Evolutionary conservation across 148 eudicot genomes (phyloP).

Genomic region (Cornus kousa): DNA sequence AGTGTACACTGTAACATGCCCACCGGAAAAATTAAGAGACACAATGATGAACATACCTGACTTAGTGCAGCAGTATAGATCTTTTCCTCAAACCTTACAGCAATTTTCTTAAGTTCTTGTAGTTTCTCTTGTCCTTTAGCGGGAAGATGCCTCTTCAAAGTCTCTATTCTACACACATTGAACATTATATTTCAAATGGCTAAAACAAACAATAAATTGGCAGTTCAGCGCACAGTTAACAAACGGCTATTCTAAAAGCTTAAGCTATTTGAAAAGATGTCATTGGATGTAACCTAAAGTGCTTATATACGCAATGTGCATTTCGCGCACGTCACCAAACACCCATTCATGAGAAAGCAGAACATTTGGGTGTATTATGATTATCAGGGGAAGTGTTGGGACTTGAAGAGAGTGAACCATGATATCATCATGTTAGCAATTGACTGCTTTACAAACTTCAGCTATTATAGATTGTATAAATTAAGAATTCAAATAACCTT

Average conservation of each 20-base stretch:
- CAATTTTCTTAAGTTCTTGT: conserved; percentile 64
- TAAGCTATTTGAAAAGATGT: background rate
- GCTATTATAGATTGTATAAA: too few relatives aligned
- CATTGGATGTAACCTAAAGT: background rate
- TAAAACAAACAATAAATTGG: background rate
- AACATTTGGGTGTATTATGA: too few relatives aligned
- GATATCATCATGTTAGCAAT: too few relatives aligned
- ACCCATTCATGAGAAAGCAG: background rate
- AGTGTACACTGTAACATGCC: background rate
- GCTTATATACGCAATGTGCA: too few relatives aligned
- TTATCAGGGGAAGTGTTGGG: too few relatives aligned
- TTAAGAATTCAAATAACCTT: too few relatives aligned
- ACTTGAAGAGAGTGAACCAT: too few relatives aligned
- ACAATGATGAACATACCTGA: conserved; percentile 49
- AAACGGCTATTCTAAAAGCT: too few relatives aligned
- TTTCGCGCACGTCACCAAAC: background rate
- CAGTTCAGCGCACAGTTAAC: background rate
- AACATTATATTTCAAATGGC: background rate
- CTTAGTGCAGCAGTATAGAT: conserved; percentile 17
- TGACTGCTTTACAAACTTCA: too few relatives aligned
- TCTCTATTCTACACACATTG: conserved; percentile 52
- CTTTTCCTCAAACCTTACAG: conserved; percentile 84
- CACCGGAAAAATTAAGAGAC: background rate
- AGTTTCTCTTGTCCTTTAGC: conserved; percentile 70
- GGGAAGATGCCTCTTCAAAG: conserved; percentile 78